Percentiles rank a stretch among this genome's conserved stretches.
Conservation (phyloP, 768 basidiomycete genomes). For the Chiua virens region DNA sequence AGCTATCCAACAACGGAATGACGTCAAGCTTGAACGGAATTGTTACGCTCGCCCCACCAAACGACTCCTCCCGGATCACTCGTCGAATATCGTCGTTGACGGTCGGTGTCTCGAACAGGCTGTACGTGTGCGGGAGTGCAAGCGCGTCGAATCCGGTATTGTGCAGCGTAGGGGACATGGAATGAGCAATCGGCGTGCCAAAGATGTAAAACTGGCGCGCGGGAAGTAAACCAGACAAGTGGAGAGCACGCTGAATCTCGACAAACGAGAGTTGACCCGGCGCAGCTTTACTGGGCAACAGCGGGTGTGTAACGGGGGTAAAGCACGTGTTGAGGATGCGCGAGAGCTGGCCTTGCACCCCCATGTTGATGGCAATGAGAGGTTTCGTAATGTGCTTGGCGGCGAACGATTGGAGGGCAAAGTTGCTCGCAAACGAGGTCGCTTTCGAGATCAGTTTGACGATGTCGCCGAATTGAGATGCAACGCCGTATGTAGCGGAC, state of each 20-base stretch:
- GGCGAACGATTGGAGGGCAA: slow-evolving; percentile 73
- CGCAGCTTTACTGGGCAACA: slow-evolving; percentile 83
- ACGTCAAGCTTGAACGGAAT: slow-evolving; percentile 94
- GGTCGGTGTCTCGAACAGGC: slow-evolving; percentile 67
- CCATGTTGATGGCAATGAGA: slow-evolving; percentile 95
- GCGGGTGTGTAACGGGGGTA: slow-evolving; percentile 87
- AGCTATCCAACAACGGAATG: slow-evolving; percentile 74
- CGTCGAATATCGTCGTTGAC: slow-evolving; percentile 67
- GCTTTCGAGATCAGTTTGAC: slow-evolving; percentile 93
- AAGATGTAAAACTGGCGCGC: slow-evolving; percentile 79
- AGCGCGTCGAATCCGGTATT: slow-evolving; percentile 82
- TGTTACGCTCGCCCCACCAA: slow-evolving; percentile 96
- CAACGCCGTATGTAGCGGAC: slow-evolving; percentile 67
- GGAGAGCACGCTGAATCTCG: slow-evolving; percentile 79
- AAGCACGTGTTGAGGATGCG: slow-evolving; percentile 83
- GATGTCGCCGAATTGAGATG: slow-evolving; percentile 75
- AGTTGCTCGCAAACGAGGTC: slow-evolving; percentile 70
- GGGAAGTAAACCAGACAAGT: slow-evolving; percentile 79
- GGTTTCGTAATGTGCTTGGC: slow-evolving; percentile 64
- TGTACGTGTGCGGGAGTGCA: slow-evolving; percentile 83
- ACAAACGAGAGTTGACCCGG: slow-evolving; percentile 91
- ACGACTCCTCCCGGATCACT: slow-evolving; percentile 62
- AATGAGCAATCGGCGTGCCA: slow-evolving; percentile 84
- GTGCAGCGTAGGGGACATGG: slow-evolving; percentile 91
- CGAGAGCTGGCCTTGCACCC: slow-evolving; percentile 83